Evolutionary conservation across 345 rosid genomes (phyloP), one percentile per base, ranked within the genome.

Genomic region (Chamaenerion angustifolium): DNA sequence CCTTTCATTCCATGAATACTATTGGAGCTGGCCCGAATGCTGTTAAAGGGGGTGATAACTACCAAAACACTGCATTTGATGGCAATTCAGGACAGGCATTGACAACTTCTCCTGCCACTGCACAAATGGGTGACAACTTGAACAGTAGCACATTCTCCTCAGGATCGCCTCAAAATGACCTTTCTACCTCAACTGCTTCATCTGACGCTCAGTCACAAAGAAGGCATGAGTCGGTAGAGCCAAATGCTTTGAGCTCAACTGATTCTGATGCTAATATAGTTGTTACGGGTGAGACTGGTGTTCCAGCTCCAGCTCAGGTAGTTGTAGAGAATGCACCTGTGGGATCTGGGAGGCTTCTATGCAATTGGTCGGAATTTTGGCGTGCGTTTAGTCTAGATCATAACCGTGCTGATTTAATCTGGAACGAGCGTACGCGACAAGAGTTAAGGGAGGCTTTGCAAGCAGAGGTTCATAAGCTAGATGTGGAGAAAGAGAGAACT

Each of bases 361-460:
- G 82, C 52, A 92, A 92, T 66, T 92, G 98, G 98, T 79, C 87
- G 51, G 94, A 92, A 66, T 88, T 92, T 63, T 92, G 98, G 98
- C 79, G 93, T 58, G 98, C 96, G 58, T 87, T 92, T 70, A 79
- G 95, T 69, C 96, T 87, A 59, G 98, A 92, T 56, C 96, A 87
- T 71, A 84, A 92, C 68, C 96, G 99, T 67, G 99, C 99, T 3
- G 99, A 92, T 76, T 82, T 92, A 56, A 82, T 92, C 60, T 92
- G 96, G 99, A 92, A 92, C 48, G 99, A 92, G 64, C 96, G 96
- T 56, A 84, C 95, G 16, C 77, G 99, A 69, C 99, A 87, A 70
- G 99, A 92, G 70, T 63, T 92, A 64, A 81, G 90, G 69, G 99
- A 92, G 71, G 90, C 88, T 52, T 77, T 92, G 84, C 81, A 82